Percentiles rank a stretch among this genome's conserved stretches.
phyloP scores from a whole-genome alignment of 1,139 yeast species.

The Scheffersomyces lignicola region DNA sequence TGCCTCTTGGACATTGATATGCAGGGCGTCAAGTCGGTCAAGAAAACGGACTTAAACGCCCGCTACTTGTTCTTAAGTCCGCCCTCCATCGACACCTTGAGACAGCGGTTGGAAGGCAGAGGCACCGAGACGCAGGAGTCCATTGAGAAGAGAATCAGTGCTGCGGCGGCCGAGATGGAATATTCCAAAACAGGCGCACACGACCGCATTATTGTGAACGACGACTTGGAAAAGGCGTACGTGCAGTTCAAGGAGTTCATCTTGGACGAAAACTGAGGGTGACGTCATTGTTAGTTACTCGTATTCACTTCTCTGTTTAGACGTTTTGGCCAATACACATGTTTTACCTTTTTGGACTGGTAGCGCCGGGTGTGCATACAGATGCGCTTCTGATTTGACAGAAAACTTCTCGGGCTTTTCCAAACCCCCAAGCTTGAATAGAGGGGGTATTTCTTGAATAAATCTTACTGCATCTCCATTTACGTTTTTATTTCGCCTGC shows the following conservation, averaged over 20 bases:
- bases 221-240: conserved; percentile 88
- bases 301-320: too few species aligned
- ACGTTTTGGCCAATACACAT: too few species aligned
- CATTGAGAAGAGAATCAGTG: conserved; percentile 75
- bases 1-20: conserved; percentile 96
- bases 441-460: too few species aligned
- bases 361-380: too few species aligned
- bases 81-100: conserved; percentile 79
- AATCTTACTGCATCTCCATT: too few species aligned
- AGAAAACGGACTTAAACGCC: conserved; percentile 78
- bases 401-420: too few species aligned
- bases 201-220: conserved; percentile 85
- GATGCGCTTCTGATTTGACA: too few species aligned
- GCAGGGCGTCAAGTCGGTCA: conserved; percentile 97
- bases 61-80: conserved; percentile 87
- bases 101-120: conserved; percentile 74
- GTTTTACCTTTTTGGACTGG: too few species aligned
- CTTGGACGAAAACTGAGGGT: conserved; percentile 39
- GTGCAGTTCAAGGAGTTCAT: conserved; percentile 75
- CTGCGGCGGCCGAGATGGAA: conserved; percentile 86
- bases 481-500: too few species aligned
- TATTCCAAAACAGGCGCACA: conserved; percentile 90
- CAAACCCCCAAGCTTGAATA: too few species aligned
- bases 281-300: too few species aligned
- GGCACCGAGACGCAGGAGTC: conserved; percentile 94